Conservation (phyloP, 208 protist species). For the Acanthamoeba triangularis region DNA sequence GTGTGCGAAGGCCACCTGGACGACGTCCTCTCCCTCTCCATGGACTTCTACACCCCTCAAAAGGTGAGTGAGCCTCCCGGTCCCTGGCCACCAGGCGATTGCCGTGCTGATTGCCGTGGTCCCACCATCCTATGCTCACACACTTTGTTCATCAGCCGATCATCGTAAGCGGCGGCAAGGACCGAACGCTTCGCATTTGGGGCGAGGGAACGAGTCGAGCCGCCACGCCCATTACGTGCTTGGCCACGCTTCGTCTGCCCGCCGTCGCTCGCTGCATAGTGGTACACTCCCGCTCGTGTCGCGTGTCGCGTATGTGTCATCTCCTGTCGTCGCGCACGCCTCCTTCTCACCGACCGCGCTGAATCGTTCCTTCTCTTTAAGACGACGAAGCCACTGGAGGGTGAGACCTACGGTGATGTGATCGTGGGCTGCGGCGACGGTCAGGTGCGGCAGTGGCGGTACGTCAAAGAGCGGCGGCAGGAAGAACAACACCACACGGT, state of each 20-base stretch:
- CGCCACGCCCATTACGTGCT: not conserved
- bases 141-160: not conserved
- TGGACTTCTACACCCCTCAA: not conserved
- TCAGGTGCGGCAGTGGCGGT: not conserved
- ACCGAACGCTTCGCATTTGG: constrained; percentile 11
- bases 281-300: not conserved
- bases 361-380: not conserved
- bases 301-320: no score
- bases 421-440: constrained; percentile 29
- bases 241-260: not conserved
- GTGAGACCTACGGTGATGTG: not conserved
- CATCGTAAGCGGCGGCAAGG: constrained; percentile 3
- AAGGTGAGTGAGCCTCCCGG: not conserved
- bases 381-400: constrained; percentile 1
- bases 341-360: no score
- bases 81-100: not conserved
- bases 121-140: not conserved
- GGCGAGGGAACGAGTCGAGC: not conserved
- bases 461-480: not conserved
- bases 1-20: constrained; percentile 18
- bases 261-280: not conserved
- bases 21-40: not conserved
- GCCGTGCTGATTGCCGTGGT: not conserved
- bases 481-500: not conserved
- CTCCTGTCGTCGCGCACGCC: no score